Conservation (phyloP, 352 stramenopile species). For the Phytophthora syringae region DNA sequence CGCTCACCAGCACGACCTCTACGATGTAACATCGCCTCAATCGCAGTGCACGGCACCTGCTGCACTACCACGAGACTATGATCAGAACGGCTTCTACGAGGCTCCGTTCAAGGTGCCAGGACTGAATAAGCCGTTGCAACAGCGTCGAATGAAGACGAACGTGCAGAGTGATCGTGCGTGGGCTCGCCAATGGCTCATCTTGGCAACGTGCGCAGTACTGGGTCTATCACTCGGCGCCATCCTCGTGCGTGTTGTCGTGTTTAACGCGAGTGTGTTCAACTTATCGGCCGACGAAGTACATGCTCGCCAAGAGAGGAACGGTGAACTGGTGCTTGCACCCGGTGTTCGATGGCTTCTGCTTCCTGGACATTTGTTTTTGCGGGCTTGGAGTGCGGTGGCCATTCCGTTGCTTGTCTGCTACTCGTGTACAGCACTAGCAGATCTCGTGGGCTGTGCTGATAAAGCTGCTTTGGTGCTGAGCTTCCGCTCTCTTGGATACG, state of each 20-base stretch:
- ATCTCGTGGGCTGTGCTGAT: conserved; percentile 48
- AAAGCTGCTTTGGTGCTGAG: conserved; percentile 44
- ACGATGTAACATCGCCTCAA: conserved; percentile 48
- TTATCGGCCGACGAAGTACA: conserved; percentile 26
- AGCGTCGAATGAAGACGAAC: conserved; percentile 15
- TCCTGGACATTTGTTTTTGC: conserved; percentile 52
- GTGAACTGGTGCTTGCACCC: conserved; percentile 33
- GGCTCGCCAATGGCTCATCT: conserved; percentile 33
- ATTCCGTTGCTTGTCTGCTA: conserved; percentile 59
- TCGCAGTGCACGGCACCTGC: conserved; percentile 50
- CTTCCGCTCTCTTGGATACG: conserved; percentile 40
- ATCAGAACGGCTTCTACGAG: conserved; percentile 56
- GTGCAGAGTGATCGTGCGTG: conserved; percentile 16
- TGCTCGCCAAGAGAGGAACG: conserved; percentile 33
- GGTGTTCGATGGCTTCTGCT: conserved; percentile 49
- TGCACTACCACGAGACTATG: conserved; percentile 42
- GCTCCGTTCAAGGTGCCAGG: conserved; percentile 26
- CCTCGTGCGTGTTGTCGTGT: conserved; percentile 33
- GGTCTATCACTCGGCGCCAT: conserved; percentile 45
- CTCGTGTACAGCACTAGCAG: conserved; percentile 44
- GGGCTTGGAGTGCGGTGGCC: conserved; percentile 50
- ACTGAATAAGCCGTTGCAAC: conserved; percentile 27
- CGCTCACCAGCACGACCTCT: neutral
- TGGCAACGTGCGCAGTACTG: conserved; percentile 37
- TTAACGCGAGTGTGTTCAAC: conserved; percentile 36